Evolutionary conservation across 108 stramenopile species (phyloP).

Genomic region (Epithemia pelagica): DNA sequence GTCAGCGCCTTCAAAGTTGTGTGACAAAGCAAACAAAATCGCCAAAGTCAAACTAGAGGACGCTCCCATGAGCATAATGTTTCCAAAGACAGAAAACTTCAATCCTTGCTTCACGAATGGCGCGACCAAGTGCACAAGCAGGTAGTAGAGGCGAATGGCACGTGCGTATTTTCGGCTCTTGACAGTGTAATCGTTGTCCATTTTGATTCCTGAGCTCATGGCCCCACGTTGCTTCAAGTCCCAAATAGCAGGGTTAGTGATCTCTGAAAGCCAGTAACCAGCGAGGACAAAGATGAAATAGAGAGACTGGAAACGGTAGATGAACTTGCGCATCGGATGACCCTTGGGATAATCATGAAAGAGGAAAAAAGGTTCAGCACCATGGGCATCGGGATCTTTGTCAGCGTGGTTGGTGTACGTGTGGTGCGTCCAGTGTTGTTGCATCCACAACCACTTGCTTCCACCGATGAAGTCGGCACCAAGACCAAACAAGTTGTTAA

Average conservation of each 20-base stretch:
- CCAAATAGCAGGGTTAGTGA: conserved; percentile 75
- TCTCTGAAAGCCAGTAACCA: conserved; percentile 75
- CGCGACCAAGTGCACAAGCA: conserved; percentile 56
- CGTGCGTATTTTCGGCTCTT: conserved; percentile 61
- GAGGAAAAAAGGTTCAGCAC: conserved; percentile 78
- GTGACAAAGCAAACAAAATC: conserved; percentile 80
- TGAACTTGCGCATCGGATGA: conserved; percentile 54
- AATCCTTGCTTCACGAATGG: conserved; percentile 61
- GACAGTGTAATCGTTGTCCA: conserved; percentile 72
- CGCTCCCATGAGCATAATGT: conserved; percentile 74
- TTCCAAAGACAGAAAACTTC: conserved; percentile 17
- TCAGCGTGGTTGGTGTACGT: conserved; percentile 75
- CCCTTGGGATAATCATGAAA: conserved; percentile 77
- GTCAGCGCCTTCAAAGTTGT: conserved; percentile 89
- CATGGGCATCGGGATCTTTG: conserved; percentile 78
- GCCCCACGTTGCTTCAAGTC: conserved; percentile 72
- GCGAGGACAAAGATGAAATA: conserved; percentile 60
- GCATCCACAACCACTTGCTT: conserved; percentile 84
- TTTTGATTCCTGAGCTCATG: conserved; percentile 44
- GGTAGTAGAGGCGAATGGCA: conserved; percentile 48
- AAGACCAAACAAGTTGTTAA: conserved; percentile 79
- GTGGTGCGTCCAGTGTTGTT: conserved; percentile 87
- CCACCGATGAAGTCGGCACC: conserved; percentile 88
- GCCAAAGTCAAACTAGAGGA: conserved; percentile 64
- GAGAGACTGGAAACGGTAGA: conserved; percentile 73